Base-by-base conservation (phyloP, 139 green algal species). In the Coelastrella sp. region DNA sequence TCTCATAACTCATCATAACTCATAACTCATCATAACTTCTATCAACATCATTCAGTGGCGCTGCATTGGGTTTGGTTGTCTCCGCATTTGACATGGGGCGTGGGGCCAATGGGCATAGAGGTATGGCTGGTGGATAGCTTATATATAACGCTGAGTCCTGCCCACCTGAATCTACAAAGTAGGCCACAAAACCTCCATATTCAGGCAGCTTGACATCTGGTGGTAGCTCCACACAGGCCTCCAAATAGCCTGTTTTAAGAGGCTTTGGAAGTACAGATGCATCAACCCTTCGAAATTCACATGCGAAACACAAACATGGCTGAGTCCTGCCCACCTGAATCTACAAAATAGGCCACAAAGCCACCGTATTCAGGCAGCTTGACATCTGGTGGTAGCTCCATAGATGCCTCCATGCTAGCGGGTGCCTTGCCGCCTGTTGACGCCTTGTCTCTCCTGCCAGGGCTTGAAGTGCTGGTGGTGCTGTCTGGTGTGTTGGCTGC, bases 141-240 rank as follows among this genome's bases (percentile, higher is more conserved):
- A 2, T 47, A 47, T 47, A 47, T 82, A 47, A 85, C 2, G 20
- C 78, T 61, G 16, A 56, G 7, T 65, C 78, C 56, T 20, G 54
- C 56, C 13, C 16, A 87, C 86, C 86, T 86, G 75, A 75, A 60
- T 90, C 85, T 3, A 65, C 61, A 78, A 86, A 85, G 75, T 73
- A 73, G 13, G 75, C 75, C 17, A 84, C 61, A 64, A 85, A 85
- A 5, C 76, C 76, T 32, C 76, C 76, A 61, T 80, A 19, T 76
- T 90, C 75, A n/a, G 86, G 86, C 86, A 90, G 32, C 60, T 77
- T 65, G 71, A 89, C 57, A 68, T 88, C 83, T 54, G 66, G 32
- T 5, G 59, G 80, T 59, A 86, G 60, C n/a, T 16, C 19, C 74
- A 57, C 4, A 54, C 5, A 20, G 17, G 32, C 32, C 32, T 47